Conservation (phyloP, 495 filamentous ascomycete species). For the Aspergillus ostianus region DNA sequence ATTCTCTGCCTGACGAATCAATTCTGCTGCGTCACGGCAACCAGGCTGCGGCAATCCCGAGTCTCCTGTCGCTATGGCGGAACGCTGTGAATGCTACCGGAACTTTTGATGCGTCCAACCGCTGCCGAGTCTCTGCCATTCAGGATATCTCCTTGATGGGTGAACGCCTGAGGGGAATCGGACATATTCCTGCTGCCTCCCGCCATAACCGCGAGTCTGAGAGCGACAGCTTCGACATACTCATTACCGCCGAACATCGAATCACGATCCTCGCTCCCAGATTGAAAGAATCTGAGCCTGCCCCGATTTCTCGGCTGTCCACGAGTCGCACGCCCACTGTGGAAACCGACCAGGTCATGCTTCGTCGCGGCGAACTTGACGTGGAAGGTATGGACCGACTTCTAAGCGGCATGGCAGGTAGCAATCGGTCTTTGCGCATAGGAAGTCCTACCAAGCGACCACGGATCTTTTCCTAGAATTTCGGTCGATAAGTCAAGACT, state of each 20-base stretch:
- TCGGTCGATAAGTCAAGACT: neutral
- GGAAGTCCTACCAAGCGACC: constrained; percentile 43
- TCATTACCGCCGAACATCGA: constrained; percentile 64
- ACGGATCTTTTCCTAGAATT: constrained; percentile 31
- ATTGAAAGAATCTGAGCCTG: constrained; percentile 30
- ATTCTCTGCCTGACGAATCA: constrained; percentile 57
- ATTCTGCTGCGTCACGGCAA: constrained; percentile 67
- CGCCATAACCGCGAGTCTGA: constrained; percentile 37
- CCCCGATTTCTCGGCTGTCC: constrained; percentile 6
- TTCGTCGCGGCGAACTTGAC: constrained; percentile 47
- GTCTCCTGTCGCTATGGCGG: constrained; percentile 66
- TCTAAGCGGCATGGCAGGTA: constrained; percentile 44
- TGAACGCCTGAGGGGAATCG: constrained; percentile 60
- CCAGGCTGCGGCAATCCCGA: constrained; percentile 60
- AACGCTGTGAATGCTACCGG: constrained; percentile 59
- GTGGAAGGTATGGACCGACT: constrained; percentile 53
- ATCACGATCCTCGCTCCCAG: constrained; percentile 55
- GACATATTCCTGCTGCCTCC: constrained; percentile 47
- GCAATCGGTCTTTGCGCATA: constrained; percentile 30
- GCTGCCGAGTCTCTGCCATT: constrained; percentile 43
- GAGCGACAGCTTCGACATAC: constrained; percentile 52
- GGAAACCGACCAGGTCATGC: constrained; percentile 43
- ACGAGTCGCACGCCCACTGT: constrained; percentile 22
- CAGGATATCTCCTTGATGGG: constrained; percentile 60
- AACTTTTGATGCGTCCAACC: constrained; percentile 49